Evolutionary conservation across 805 yeast species (phyloP).

Genomic region (Saturnispora gosingensis): DNA sequence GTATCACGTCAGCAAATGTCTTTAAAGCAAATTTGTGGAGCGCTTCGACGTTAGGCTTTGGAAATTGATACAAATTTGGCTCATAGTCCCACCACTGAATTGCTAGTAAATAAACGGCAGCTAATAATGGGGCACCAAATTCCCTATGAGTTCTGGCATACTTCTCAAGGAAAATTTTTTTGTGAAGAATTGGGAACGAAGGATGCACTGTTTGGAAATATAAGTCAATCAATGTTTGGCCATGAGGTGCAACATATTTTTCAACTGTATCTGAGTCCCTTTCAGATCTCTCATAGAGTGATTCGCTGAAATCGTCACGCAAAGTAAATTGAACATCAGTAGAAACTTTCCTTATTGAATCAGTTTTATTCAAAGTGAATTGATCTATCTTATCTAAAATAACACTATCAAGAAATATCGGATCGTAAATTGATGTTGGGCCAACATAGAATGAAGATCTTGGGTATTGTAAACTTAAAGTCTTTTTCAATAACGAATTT

Average conservation of each 20-base stretch:
- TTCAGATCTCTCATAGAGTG: conserved; percentile 58
- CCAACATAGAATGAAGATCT: conserved; percentile 86
- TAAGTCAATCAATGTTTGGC: conserved; percentile 67
- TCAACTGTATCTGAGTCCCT: conserved; percentile 79
- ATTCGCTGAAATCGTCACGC: conserved; percentile 71
- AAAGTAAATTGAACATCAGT: conserved; percentile 66
- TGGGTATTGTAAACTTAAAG: conserved; percentile 76
- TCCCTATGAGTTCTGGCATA: conserved; percentile 87
- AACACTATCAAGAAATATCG: conserved; percentile 54
- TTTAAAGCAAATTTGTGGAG: conserved; percentile 59
- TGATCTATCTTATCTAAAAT: conserved; percentile 68
- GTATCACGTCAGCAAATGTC: conserved; percentile 62
- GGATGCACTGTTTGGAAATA: conserved; percentile 87
- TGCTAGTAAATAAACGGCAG: conserved; percentile 83
- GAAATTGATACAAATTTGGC: conserved; percentile 61
- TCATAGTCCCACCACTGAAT: conserved; percentile 93
- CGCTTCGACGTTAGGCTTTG: conserved; percentile 69
- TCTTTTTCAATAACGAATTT: conserved; percentile 55
- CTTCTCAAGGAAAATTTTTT: conserved; percentile 83
- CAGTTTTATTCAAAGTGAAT: conserved; percentile 56
- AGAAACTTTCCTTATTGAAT: conserved; percentile 72
- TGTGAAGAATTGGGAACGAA: conserved; percentile 83
- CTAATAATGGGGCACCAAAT: conserved; percentile 81
- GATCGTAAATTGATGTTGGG: conserved; percentile 77
- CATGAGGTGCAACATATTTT: conserved; percentile 83